Percentiles rank a stretch among this genome's conserved stretches.
phyloP scores from a whole-genome alignment of 164 flowering plant species.

The Magnolia kwangsiensis region DNA sequence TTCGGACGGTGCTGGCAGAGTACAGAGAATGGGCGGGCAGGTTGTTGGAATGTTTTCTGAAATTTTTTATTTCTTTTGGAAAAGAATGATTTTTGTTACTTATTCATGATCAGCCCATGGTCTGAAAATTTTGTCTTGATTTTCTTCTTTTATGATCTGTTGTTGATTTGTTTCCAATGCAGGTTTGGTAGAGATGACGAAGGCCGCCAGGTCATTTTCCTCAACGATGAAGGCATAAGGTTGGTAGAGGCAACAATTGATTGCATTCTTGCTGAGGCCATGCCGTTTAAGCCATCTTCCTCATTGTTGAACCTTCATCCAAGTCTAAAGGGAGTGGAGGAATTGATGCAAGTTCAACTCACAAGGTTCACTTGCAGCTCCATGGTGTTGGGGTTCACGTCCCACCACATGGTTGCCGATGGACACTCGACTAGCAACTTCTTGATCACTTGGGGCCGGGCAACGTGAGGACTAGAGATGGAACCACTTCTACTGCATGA shows the following conservation, averaged over 20 bases:
- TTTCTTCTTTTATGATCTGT: too few relatives aligned
- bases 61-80: too few relatives aligned
- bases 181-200: constrained; percentile 5
- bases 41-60: too few relatives aligned
- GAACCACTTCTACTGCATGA: constrained; percentile 20
- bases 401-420: constrained; percentile 32
- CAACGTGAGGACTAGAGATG: constrained; percentile 24
- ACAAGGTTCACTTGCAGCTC: constrained; percentile 35
- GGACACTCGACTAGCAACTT: constrained; percentile 31
- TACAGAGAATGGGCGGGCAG: constrained; percentile 20
- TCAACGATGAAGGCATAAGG: constrained; percentile 14
- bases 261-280: constrained; percentile 11
- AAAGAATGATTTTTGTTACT: too few relatives aligned
- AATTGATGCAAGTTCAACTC: constrained; percentile 31
- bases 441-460: constrained; percentile 32
- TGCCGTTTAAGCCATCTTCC: constrained; percentile 7
- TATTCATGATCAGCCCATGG: too few relatives aligned
- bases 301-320: constrained; percentile 22
- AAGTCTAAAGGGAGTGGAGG: constrained; percentile 19
- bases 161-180: background rate
- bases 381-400: constrained; percentile 27
- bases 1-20: constrained; percentile 9
- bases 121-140: too few relatives aligned
- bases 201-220: background rate
- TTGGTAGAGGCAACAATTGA: constrained; percentile 13